Evolutionary conservation across 2,329 filamentous ascomycete genomes (phyloP), one percentile per base, ranked within the genome.

Genomic region (Zymoseptoria pseudotritici): DNA sequence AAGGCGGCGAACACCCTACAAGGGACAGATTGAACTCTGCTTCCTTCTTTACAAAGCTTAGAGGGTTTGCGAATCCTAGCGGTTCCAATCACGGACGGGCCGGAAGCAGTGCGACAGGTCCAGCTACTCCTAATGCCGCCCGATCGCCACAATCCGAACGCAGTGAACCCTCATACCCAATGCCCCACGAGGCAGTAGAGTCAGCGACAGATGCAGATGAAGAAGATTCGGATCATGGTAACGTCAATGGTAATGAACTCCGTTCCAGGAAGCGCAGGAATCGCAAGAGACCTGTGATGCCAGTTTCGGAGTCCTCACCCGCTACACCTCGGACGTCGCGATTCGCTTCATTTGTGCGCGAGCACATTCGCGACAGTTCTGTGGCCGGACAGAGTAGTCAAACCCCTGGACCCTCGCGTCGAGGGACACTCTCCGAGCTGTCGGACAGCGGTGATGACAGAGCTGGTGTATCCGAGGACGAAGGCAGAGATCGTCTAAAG

Each of bases 201-300:
- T 85, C 80, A 13, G 87, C 89, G 69, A 86, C 88, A 0, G 90
- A 94, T 72, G 90, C 87, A 1, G 92, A 96, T 0, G 90, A 91
- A 56, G 92, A 96, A 62, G 76, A 74, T 11, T 71, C 73, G 5
- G 72, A 69, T 9, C 73, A 76, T 53, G 67, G 66, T 70, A 82
- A 81, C n/a, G 76, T 77, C 19, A 69, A 75, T n/a, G 71, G 76
- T 13, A 49, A 54, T n/a, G 77, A 79, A 56, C 69, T 74, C 1
- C 83, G 82, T 63, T 79, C 79, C 31, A 89, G 83, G 74, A 86
- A 82, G 73, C 86, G 86, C 73, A 83, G 84, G 64, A 85, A 83
- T 70, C 86, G 80, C 66, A 81, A 82, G 62, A 79, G 85, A 65
- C 83, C 71, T 79, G 82, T 76, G 74, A 81, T 74, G 68, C 80